Base-by-base conservation (phyloP, 2,329 filamentous ascomycete species). In the Dryadomyces quercivorus region DNA sequence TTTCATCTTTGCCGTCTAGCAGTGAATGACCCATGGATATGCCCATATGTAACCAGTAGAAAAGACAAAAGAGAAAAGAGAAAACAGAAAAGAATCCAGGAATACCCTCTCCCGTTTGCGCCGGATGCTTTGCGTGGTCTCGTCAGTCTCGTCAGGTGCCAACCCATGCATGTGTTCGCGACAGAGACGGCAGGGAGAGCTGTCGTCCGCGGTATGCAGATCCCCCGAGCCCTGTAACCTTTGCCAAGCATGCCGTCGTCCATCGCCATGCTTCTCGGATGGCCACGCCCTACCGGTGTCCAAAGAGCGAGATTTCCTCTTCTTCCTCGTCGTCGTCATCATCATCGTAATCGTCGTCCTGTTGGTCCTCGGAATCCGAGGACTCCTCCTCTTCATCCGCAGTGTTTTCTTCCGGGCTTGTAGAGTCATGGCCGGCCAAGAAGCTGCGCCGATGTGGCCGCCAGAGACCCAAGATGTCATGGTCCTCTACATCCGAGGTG, bases 391-490 rank as follows among this genome's bases (percentile, higher is more conserved):
- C 72, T 18, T 70, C 71, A 21, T 72, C 67, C 3, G 74, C 73
- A 46, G 68, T 70, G 54, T 70, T 68, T 36, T 69, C 72, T 18
- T 70, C 68, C 1, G 76, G 75, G 20, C 75, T 74, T 2, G 76
- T 74, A 45, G 75, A 67, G 44, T 63, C 70, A 48, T 68, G 67
- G 18, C 67, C 65, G 13, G 66, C 67, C 1, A 63, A 63, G 40
- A 69, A 60, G 26, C 65, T 65, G 34, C 66, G 61, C 21, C 74
- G 69, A 5, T 71, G 73, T 13, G 72, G 69, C 48, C 74, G 74
- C 77, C 80, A 84, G 51, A 84, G 75, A 34, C 76, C 75, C 34
- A 84, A 62, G 55, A 84, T 75, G 54, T 81, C 80, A 9, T 75
- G 73, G 18, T 77, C 75, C 0, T 61, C 58, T 34, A 36, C 26